phyloP scores from a whole-genome alignment of 225 moss, liverwort and hornwort genomes.

The Marchantia polymorpha region DNA sequence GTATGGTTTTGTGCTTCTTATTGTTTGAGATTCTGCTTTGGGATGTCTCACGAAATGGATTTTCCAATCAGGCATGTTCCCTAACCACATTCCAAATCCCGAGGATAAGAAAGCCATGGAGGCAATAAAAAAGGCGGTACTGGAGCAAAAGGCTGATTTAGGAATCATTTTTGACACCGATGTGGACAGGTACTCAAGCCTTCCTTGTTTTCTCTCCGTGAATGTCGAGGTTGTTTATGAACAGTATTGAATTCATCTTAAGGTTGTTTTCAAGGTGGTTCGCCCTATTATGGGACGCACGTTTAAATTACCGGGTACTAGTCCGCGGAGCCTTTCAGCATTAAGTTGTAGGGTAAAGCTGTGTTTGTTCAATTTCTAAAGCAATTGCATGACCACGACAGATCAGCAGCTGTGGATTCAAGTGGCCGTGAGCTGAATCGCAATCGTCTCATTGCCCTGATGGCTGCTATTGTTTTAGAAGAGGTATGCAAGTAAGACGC shows the following conservation, averaged over 20 bases:
- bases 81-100: slow-evolving; percentile 94
- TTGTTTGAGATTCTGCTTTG: no score
- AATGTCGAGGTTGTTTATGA: background rate
- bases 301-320: background rate
- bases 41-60: no score
- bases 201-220: background rate
- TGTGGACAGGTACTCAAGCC: slow-evolving; percentile 64
- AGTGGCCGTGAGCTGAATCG: slow-evolving; percentile 93
- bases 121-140: slow-evolving; percentile 78
- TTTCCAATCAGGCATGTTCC: slow-evolving; percentile 71
- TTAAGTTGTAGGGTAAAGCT: background rate
- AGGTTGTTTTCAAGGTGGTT: no score
- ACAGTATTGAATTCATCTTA: no score
- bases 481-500: slow-evolving; percentile 43
- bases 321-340: background rate
- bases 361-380: background rate
- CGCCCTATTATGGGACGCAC: no score
- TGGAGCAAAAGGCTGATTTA: slow-evolving; percentile 87
- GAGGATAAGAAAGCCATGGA: slow-evolving; percentile 89
- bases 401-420: slow-evolving; percentile 93
- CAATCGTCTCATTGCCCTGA: slow-evolving; percentile 91
- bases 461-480: slow-evolving; percentile 86
- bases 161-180: slow-evolving; percentile 99
- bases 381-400: slow-evolving; percentile 24
- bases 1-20: no score